Evolutionary conservation across 306 rosid species (phyloP).

Genomic region (Vigna reflexopilosa): DNA sequence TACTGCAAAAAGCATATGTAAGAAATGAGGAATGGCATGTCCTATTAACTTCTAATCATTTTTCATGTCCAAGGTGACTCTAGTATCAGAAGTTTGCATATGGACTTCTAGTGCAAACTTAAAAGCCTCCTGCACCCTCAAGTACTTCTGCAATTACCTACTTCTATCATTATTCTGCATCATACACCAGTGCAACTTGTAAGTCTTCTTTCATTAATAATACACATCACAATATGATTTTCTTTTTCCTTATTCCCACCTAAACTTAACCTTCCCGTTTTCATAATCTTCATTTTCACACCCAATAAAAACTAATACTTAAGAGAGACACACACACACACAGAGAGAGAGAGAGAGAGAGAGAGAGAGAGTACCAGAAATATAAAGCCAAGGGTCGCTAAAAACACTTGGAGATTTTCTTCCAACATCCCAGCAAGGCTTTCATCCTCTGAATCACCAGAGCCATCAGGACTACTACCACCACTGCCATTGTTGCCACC

Average conservation of each 20-base stretch:
- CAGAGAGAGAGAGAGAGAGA: background rate
- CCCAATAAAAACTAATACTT: background rate
- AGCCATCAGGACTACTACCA: slow-evolving; percentile 45
- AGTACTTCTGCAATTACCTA: slow-evolving; percentile 5
- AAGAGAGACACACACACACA: too few species aligned
- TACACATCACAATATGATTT: background rate
- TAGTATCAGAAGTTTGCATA: slow-evolving; percentile 31
- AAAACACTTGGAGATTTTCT: slow-evolving; percentile 69
- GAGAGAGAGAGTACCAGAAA: slow-evolving; percentile 60
- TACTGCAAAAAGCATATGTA: slow-evolving; percentile 62
- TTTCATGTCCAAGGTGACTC: slow-evolving; percentile 26
- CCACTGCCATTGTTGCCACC: slow-evolving; percentile 47
- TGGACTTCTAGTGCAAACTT: slow-evolving; percentile 31
- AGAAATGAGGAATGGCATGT: slow-evolving; percentile 12
- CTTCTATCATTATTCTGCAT: slow-evolving; percentile 18
- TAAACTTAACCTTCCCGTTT: slow-evolving; percentile 28
- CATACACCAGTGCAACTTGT: slow-evolving; percentile 2
- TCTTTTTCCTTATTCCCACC: background rate
- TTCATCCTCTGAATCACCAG: slow-evolving; percentile 66
- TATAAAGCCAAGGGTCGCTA: slow-evolving; percentile 74
- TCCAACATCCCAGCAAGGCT: slow-evolving; percentile 52
- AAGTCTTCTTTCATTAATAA: slow-evolving; percentile 21
- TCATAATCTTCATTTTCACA: slow-evolving; percentile 23
- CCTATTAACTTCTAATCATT: slow-evolving; percentile 15
- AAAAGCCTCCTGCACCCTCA: slow-evolving; percentile 5